Evolutionary conservation across 495 filamentous ascomycete species (phyloP), one percentile per base, ranked within the genome.

Genomic region (Amniculicola lignicola): DNA sequence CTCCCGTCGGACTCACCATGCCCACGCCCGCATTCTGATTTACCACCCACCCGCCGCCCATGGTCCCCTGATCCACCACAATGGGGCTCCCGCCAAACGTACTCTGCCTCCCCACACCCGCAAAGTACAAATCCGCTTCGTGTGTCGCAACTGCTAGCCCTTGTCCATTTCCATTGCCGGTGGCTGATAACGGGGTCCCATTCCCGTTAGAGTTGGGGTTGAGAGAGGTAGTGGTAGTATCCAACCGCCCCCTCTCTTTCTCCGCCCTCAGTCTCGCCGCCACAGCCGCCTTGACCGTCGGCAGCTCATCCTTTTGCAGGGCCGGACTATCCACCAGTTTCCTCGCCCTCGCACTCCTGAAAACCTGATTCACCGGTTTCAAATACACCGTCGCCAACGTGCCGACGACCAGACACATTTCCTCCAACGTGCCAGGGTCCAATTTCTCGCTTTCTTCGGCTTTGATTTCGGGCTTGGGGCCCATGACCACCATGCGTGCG

Each of bases 361-460:
- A 97, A n/a, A 99, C 92, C 46, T 94, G 90, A 63, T 96, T 88
- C 4, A 97, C 93, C 4, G 93, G 94, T 69, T 97, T 97, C 23
- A 97, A 82, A 67, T 99, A 99, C 49, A 99, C 90, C 3, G 93
- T 97, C 5, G 93, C 92, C 2, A 97, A 79, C 0, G 93, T 99
- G 59, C 94, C 94, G 56, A 99, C 89, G 69, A 90, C 91, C 39
- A 97, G 80, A 67, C 94, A 97, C 77, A 98, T 89, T 70, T 98
- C 94, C 74, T 97, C 93, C 18, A 98, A 81, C 0, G 93, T 97
- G 23, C 75, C 80, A 0, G 91, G 85, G 67, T 97, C 94, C 1
- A 97, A 79, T 62, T 93, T 93, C 74, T 97, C 94, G 49, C 87
- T 88, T 68, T 97, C 62, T 37, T 64, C 94, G 38, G 93, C 93